These are phyloP conservation scores for Lasiosphaeriaceae sp. DNA, from an alignment of 495 filamentous ascomycete species.

Conservation along the genomic window DNA sequence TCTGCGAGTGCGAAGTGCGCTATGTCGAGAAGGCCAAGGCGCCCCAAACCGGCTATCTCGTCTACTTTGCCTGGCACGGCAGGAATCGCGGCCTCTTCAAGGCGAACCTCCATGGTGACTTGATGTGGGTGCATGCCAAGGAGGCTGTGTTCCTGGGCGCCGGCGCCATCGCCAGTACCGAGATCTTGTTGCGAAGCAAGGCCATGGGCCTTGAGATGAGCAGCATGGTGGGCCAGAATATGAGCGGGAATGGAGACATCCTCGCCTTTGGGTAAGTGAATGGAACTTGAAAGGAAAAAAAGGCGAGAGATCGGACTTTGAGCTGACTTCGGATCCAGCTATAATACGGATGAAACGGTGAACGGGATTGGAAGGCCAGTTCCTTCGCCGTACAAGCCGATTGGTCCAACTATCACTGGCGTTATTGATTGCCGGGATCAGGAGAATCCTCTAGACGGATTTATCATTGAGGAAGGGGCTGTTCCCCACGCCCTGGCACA, in stretches of 20 bases:
- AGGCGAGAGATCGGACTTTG: neutral
- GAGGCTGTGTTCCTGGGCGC: conserved; percentile 59
- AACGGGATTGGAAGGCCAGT: conserved; percentile 53
- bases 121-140: conserved; percentile 66
- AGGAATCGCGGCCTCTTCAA: conserved; percentile 54
- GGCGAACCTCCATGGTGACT: conserved; percentile 53
- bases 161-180: conserved; percentile 59
- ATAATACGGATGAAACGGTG: conserved; percentile 52
- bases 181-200: conserved; percentile 63
- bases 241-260: conserved; percentile 68
- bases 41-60: conserved; percentile 45
- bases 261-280: conserved; percentile 53
- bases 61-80: conserved; percentile 66
- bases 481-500: conserved; percentile 54
- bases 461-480: conserved; percentile 62
- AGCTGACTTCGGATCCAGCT: conserved; percentile 33
- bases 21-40: conserved; percentile 55
- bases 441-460: conserved; percentile 58
- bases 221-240: conserved; percentile 53
- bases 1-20: conserved; percentile 66
- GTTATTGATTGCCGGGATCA: conserved; percentile 58
- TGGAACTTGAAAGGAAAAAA: neutral
- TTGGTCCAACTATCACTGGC: conserved; percentile 63
- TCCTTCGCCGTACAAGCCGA: conserved; percentile 46
- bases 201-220: conserved; percentile 56